These are phyloP conservation scores for Coemansia reversa DNA, from an alignment of 192 early-diverging fungal species.

Conservation along the genomic window DNA sequence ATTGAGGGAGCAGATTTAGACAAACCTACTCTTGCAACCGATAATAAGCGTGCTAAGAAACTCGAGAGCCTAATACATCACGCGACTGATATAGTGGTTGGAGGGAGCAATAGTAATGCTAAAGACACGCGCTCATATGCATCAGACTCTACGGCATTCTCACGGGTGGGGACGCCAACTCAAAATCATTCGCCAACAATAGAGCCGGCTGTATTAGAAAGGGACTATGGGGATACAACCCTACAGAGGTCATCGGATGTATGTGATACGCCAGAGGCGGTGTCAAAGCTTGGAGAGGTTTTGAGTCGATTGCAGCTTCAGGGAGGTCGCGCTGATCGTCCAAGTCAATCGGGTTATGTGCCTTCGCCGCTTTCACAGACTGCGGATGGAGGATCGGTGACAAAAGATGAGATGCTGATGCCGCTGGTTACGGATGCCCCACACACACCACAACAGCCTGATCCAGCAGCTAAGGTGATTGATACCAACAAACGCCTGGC, in stretches of 20 bases:
- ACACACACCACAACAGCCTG: slow-evolving; percentile 15
- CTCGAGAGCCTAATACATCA: slow-evolving; percentile 5
- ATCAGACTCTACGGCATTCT: slow-evolving; percentile 51
- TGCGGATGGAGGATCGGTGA: slow-evolving; percentile 15
- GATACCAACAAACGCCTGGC: slow-evolving; percentile 30
- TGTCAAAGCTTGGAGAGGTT: slow-evolving; percentile 44
- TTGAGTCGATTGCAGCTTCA: slow-evolving; percentile 26
- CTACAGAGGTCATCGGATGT: slow-evolving; percentile 30
- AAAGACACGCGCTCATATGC: slow-evolving; percentile 47
- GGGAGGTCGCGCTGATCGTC: not conserved
- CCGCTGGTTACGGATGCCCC: slow-evolving; percentile 28
- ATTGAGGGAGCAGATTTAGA: slow-evolving; percentile 16
- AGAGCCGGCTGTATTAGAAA: too few species aligned
- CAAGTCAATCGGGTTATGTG: not conserved
- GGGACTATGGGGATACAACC: not conserved
- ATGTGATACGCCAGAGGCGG: slow-evolving; percentile 32
- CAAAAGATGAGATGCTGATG: slow-evolving; percentile 34
- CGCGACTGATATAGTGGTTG: not conserved
- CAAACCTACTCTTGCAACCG: not conserved
- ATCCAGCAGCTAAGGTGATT: slow-evolving; percentile 16
- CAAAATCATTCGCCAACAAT: not conserved
- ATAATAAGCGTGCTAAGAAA: not conserved
- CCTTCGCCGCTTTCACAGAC: slow-evolving; percentile 32
- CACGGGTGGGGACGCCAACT: slow-evolving; percentile 33
- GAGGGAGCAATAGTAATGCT: slow-evolving; percentile 3